These are phyloP conservation scores for Pestalotiopsis sp. DNA, from an alignment of 2,329 filamentous ascomycete species.

Conservation along the genomic window DNA sequence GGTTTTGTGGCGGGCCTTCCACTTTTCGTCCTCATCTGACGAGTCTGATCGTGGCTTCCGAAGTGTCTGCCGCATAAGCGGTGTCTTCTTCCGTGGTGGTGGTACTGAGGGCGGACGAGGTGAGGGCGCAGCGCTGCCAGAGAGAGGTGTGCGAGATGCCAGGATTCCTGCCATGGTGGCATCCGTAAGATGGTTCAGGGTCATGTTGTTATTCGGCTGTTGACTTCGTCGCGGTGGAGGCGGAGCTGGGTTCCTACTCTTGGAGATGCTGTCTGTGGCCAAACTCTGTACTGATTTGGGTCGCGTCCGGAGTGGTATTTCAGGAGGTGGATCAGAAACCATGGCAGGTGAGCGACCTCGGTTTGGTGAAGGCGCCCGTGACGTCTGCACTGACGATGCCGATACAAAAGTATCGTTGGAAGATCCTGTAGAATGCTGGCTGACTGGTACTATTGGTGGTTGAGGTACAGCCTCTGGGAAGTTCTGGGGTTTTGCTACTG, in stretches of 20 bases:
- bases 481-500: neutral
- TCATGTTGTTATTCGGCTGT: constrained; percentile 39
- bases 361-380: constrained; percentile 28
- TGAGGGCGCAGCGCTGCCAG: constrained; percentile 39
- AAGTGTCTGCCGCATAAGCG: constrained; percentile 65
- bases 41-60: constrained; percentile 54
- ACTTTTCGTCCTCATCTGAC: constrained; percentile 56
- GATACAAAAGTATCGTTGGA: constrained; percentile 49
- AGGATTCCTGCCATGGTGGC: constrained; percentile 77
- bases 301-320: constrained; percentile 10
- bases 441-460: neutral
- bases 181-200: constrained; percentile 67
- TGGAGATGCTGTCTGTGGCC: constrained; percentile 10
- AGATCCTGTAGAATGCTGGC: constrained; percentile 33
- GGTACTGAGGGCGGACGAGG: constrained; percentile 32
- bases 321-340: constrained; percentile 17
- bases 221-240: constrained; percentile 21
- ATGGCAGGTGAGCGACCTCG: constrained; percentile 20
- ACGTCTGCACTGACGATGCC: constrained; percentile 38
- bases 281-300: constrained; percentile 19
- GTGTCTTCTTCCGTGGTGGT: constrained; percentile 36
- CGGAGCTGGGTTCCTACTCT: constrained; percentile 12
- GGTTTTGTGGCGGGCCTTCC: constrained; percentile 43
- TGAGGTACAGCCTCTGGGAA: neutral
- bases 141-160: constrained; percentile 57